Base-by-base conservation (phyloP, 2,329 filamentous ascomycete species). In the Akanthomyces muscarius region DNA sequence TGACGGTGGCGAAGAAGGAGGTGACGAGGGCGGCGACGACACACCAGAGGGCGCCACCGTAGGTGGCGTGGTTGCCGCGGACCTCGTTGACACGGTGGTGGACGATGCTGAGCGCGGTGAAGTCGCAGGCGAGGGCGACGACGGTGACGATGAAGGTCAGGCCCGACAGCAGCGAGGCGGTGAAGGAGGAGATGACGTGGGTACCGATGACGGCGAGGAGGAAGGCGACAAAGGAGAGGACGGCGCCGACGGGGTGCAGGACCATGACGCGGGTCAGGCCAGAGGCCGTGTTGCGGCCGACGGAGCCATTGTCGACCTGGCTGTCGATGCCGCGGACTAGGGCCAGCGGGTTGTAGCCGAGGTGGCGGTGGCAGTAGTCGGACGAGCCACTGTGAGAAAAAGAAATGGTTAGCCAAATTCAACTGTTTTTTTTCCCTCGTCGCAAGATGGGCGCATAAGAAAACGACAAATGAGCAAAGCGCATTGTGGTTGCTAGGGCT, bases 191-290 rank as follows among this genome's bases (percentile, higher is more conserved):
- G 55, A 83, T 65, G 59, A 81, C 64, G 63, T 81, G 80, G 8
- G 81, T 74, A 51, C 60, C 60, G 65, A 80, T 78, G 51, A 81
- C 69, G 11, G 81, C 78, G 57, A 86, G 65, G 38, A 84, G 59
- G 1, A 81, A 75, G 2, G 82, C 83, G 38, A 83, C 75, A 75
- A 87, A 87, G 68, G 80, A 76, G 3, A 87, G 71, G 62, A 76
- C 84, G 64, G 80, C 78, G n/a, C 80, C 83, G 68, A 88, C 75
- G 33, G 86, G 84, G 75, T 88, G 86, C 64, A 89, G 78, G 59
- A 88, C 73, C 83, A 88, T 84, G 65, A 83, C 82, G 66, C 78
- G 76, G 48, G 85, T 87, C 47, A 88, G 77, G 33, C 73, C 75
- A 66, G 78, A 78, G 63, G 79, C 73, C 42, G 82, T 80, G 65